Conservation (phyloP, 176 grass and related monocot genomes). For the Avena atlantica region DNA sequence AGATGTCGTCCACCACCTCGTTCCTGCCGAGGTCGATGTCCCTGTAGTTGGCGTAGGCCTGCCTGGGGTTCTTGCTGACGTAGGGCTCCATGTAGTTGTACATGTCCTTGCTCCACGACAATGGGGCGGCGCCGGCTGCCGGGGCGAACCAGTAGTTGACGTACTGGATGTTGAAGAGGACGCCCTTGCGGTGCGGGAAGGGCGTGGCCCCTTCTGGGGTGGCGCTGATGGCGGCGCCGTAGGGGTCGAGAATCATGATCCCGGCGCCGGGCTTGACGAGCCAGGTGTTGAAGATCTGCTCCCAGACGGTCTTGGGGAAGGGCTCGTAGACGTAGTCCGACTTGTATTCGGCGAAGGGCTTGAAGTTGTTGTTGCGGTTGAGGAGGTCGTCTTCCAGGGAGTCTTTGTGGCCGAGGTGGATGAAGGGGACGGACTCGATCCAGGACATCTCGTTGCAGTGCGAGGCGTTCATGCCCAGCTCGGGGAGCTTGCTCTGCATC, state of each 20-base stretch:
- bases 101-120: constrained; percentile 39
- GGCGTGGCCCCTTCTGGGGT: constrained; percentile 3
- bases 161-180: constrained; percentile 54
- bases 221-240: constrained; percentile 40
- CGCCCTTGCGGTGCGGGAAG: constrained; percentile 45
- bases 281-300: constrained; percentile 30
- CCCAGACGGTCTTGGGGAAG: constrained; percentile 24
- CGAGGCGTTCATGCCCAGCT: constrained; percentile 6
- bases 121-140: background rate
- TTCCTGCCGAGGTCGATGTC: constrained; percentile 57
- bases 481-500: constrained; percentile 25
- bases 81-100: constrained; percentile 45
- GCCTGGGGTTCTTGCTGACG: constrained; percentile 46
- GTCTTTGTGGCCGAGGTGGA: background rate
- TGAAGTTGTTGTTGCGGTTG: background rate
- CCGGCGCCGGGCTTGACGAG: constrained; percentile 31
- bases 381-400: background rate
- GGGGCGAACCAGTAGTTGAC: constrained; percentile 31
- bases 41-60: constrained; percentile 52
- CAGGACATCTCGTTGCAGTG: constrained; percentile 56
- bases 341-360: constrained; percentile 40
- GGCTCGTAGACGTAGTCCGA: constrained; percentile 44
- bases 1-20: background rate
- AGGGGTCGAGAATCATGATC: constrained; percentile 47
- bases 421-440: constrained; percentile 42